These are phyloP conservation scores for Zymoseptoria passerinii DNA, from an alignment of 2,329 filamentous ascomycete species.

Conservation along the genomic window DNA sequence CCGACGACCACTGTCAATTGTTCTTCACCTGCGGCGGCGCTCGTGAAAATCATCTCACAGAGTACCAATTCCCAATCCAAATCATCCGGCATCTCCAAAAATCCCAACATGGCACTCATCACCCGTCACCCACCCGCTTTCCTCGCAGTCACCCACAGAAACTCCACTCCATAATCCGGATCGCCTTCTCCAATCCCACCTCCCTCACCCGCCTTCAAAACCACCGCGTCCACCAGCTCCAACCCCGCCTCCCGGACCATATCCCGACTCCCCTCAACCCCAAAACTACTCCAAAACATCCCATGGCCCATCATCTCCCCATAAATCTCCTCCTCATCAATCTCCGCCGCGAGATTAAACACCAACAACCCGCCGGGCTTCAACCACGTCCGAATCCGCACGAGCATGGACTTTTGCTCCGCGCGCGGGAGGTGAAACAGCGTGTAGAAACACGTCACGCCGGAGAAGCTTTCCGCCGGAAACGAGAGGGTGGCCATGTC, in stretches of 20 bases:
- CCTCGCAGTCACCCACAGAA: conserved; percentile 19
- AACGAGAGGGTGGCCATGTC: conserved; percentile 20
- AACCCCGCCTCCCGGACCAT: conserved; percentile 32
- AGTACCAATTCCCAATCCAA: too few relatives aligned
- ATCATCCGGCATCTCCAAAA: not conserved
- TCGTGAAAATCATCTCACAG: too few relatives aligned
- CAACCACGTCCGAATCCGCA: conserved; percentile 15
- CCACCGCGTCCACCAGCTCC: conserved; percentile 17
- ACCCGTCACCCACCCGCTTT: conserved; percentile 3
- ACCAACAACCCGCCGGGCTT: conserved; percentile 16
- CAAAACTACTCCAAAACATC: conserved; percentile 26
- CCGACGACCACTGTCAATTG: not conserved
- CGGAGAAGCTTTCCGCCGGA: conserved; percentile 11
- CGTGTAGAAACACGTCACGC: conserved; percentile 17
- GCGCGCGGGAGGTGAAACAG: conserved; percentile 22
- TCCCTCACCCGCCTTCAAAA: conserved; percentile 14
- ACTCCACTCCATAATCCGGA: conserved; percentile 20
- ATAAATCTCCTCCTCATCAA: conserved; percentile 21
- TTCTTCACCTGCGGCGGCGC: not conserved
- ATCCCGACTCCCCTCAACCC: conserved; percentile 28
- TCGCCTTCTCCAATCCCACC: conserved; percentile 15
- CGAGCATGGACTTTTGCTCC: conserved; percentile 18
- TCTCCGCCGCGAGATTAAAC: conserved; percentile 16
- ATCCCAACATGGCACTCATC: not conserved
- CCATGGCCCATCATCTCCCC: conserved; percentile 21